Evolutionary conservation across 2,329 filamentous ascomycete species (phyloP).

Genomic region (Samsoniella hepiali): DNA sequence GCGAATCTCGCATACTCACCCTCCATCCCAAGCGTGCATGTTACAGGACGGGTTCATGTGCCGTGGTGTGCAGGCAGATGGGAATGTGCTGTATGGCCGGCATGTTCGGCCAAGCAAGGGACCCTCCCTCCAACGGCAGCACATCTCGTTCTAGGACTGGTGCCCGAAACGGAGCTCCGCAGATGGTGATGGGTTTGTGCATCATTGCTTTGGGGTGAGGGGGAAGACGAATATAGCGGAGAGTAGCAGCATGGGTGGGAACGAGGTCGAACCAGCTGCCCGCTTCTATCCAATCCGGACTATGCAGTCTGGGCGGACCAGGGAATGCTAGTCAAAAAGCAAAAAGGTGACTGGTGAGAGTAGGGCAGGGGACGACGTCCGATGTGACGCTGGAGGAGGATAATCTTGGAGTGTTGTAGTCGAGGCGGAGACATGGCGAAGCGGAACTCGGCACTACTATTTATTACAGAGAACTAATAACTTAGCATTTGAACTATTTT

Average conservation of each 20-base stretch:
- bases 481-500: background rate
- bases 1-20: background rate
- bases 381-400: conserved; percentile 10
- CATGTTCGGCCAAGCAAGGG: conserved; percentile 1
- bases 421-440: background rate
- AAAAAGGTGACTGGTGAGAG: background rate
- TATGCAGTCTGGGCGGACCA: background rate
- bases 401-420: conserved; percentile 2
- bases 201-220: background rate
- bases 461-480: background rate
- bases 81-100: background rate
- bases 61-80: background rate
- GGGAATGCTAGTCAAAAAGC: background rate
- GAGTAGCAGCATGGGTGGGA: background rate
- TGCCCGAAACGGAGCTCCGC: conserved; percentile 14
- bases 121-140: background rate
- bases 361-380: background rate
- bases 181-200: background rate
- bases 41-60: background rate
- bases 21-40: background rate
- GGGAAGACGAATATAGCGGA: background rate
- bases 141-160: conserved; percentile 11
- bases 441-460: conserved; percentile 10
- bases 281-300: background rate
- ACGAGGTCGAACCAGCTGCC: background rate